Base-by-base conservation (phyloP, 352 stramenopile genomes). In the Phytopythium boreale region DNA sequence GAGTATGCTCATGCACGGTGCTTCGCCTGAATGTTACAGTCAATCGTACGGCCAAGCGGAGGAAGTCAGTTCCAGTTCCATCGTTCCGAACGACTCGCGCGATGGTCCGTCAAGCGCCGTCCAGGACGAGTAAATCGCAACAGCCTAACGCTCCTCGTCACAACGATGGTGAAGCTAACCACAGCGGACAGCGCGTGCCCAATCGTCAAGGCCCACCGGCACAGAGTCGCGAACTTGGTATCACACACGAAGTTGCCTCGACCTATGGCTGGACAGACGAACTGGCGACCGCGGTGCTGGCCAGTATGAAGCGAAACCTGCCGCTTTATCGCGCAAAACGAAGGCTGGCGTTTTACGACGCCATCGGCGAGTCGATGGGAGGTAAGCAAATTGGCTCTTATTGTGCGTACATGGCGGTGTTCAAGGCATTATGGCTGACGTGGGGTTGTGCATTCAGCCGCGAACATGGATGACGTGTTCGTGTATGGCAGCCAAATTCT, bases 401-500 rank as follows among this genome's bases (percentile, higher is more conserved):
- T 6, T 36, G 6, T 11, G 8, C 14, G 50, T 31, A 20, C 20
- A 19, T 46, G 29, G 4, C 9, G 8, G 15, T 39, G 8, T 17
- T 56, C 3, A 7, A 37, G 14, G 12, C 10, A 31, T 52, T 27
- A 6, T n/a, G 26, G 24, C 27, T 24, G 19, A 24, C n/a, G n/a
- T 9, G n/a, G 6, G 29, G 24, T 20, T 46, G 14, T 41, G 10
- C 7, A 8, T 29, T 14, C 31, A 62, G 56, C 14, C 31, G 19
- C 41, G 12, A 19, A 10, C 8, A 62, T 62, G 2, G 39, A 24
- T 24, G 24, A 62, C 10, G 56, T 82, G 26, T 76, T 77, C 20
- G 64, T 67, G 29, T 31, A 74, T 44, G 75, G 51, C 8, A 62
- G 82, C 15, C 52, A 69, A n/a, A 76, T 86, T 56, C 22, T 88